phyloP scores from a whole-genome alignment of 129 eudicot species.

The Scalesia atractyloides region DNA sequence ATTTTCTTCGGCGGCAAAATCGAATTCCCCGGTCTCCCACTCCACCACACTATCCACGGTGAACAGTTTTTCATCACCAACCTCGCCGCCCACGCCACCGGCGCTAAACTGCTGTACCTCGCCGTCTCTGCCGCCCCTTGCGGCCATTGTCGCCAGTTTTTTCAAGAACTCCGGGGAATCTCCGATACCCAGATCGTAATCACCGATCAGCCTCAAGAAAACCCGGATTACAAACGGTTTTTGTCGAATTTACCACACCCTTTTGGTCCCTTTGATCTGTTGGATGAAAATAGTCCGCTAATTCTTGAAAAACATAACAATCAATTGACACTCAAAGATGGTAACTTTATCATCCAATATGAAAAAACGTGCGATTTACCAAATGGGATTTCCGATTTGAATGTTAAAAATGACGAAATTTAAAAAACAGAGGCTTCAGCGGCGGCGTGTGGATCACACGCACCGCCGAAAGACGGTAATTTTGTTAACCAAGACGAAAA shows the following conservation, averaged over 20 bases:
- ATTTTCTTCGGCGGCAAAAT: slow-evolving; percentile 73
- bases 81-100: slow-evolving; percentile 50
- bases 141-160: slow-evolving; percentile 96
- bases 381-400: slow-evolving; percentile 25
- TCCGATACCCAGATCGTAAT: slow-evolving; percentile 52
- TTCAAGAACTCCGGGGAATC: slow-evolving; percentile 72
- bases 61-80: slow-evolving; percentile 87
- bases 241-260: slow-evolving; percentile 49
- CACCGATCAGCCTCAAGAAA: slow-evolving; percentile 18
- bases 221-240: slow-evolving; percentile 39
- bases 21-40: slow-evolving; percentile 78
- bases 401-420: not conserved
- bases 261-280: slow-evolving; percentile 71
- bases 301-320: slow-evolving; percentile 61
- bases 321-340: slow-evolving; percentile 30
- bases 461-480: slow-evolving; percentile 29
- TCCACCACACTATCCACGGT: slow-evolving; percentile 86
- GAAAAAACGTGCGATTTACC: not conserved
- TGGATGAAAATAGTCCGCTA: slow-evolving; percentile 57
- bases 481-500: no score
- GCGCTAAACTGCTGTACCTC: slow-evolving; percentile 42
- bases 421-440: slow-evolving; percentile 43
- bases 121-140: slow-evolving; percentile 93
- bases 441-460: slow-evolving; percentile 70
- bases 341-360: not conserved